Evolutionary conservation across 345 rosid genomes (phyloP).

Genomic region (Acer saccharum): DNA sequence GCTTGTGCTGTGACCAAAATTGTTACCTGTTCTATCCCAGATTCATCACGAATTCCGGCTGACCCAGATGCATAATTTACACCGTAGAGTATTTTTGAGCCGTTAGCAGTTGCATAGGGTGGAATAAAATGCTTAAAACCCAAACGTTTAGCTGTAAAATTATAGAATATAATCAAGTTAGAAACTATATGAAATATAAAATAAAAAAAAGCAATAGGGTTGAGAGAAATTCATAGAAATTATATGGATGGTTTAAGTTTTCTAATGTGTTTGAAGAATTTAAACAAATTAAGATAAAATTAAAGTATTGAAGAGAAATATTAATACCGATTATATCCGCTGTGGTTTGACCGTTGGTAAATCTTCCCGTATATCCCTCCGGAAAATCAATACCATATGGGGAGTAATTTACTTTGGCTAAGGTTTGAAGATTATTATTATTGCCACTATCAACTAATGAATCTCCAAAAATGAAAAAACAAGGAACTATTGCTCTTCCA

Average conservation of each 20-base stretch:
- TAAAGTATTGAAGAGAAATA: neutral
- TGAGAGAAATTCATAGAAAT: neutral
- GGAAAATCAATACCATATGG: constrained; percentile 30
- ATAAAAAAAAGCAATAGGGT: no score
- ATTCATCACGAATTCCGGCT: constrained; percentile 49
- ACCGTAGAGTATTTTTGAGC: constrained; percentile 25
- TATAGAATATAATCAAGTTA: neutral
- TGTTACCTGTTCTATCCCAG: constrained; percentile 32
- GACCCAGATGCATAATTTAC: constrained; percentile 55
- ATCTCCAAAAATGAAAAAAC: constrained; percentile 32
- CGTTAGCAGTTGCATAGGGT: constrained; percentile 31
- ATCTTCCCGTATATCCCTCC: constrained; percentile 22
- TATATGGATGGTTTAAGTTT: no score
- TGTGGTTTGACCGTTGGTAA: constrained; percentile 19
- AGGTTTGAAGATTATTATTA: constrained; percentile 16
- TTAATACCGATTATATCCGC: constrained; percentile 16
- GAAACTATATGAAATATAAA: no score
- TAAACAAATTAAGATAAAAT: no score
- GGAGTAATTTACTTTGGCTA: constrained; percentile 11
- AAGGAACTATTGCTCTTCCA: constrained; percentile 22
- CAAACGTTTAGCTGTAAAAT: constrained; percentile 31
- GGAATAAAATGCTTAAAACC: constrained; percentile 38
- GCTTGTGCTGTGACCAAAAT: neutral
- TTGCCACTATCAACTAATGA: constrained; percentile 30
- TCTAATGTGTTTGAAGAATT: no score